These are phyloP conservation scores for Plantago rigida DNA, from an alignment of 305 asterid genomes.

Conservation along the genomic window DNA sequence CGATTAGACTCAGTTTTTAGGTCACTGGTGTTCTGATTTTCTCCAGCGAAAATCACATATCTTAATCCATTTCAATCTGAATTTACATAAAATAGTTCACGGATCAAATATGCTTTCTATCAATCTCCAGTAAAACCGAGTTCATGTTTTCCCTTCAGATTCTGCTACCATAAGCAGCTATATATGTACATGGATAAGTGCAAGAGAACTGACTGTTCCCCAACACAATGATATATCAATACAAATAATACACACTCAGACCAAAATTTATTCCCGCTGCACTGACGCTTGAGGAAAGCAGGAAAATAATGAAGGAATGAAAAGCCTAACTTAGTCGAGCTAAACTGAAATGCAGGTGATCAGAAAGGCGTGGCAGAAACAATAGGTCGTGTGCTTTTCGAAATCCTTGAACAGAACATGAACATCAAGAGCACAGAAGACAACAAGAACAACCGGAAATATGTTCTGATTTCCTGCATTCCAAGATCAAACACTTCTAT, in stretches of 20 bases:
- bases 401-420: slow-evolving; percentile 94
- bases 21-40: too few species aligned
- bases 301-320: slow-evolving; percentile 6
- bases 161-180: too few species aligned
- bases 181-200: too few species aligned
- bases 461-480: slow-evolving; percentile 84
- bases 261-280: slow-evolving; percentile 21
- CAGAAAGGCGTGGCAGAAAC: slow-evolving; percentile 61
- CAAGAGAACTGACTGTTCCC: slow-evolving; percentile 31
- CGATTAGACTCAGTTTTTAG: too few species aligned
- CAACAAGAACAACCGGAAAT: slow-evolving; percentile 77
- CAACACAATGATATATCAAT: slow-evolving; percentile 19
- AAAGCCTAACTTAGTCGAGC: slow-evolving; percentile 5
- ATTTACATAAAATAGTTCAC: too few species aligned
- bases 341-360: slow-evolving; percentile 19
- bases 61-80: too few species aligned
- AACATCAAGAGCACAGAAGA: slow-evolving; percentile 84
- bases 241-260: slow-evolving; percentile 30
- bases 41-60: too few species aligned
- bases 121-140: too few species aligned
- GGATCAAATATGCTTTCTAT: too few species aligned
- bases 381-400: slow-evolving; percentile 70
- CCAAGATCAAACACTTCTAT: slow-evolving; percentile 89
- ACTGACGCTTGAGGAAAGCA: slow-evolving; percentile 8
- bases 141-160: too few species aligned